Evolutionary conservation across 345 rosid species (phyloP).

Genomic region (Arabidopsis arenosa): DNA sequence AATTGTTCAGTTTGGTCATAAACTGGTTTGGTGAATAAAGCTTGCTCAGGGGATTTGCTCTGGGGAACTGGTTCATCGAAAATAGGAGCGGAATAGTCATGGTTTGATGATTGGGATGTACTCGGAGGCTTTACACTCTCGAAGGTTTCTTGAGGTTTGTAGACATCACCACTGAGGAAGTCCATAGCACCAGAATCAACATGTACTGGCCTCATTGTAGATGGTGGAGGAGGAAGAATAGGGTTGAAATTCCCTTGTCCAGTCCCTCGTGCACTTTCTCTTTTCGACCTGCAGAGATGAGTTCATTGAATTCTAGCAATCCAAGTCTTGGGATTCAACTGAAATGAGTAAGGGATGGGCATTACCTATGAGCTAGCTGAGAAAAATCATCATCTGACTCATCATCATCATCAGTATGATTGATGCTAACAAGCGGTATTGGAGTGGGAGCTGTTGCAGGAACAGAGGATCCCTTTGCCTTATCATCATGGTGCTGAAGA

Average conservation of each 20-base stretch:
- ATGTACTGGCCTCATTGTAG: conserved; percentile 69
- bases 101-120: conserved; percentile 49
- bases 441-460: conserved; percentile 58
- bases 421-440: conserved; percentile 57
- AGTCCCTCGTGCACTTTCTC: conserved; percentile 54
- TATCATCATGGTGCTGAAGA: conserved; percentile 78
- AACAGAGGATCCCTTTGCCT: conserved; percentile 61
- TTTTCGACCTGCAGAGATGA: conserved; percentile 62
- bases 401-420: conserved; percentile 74
- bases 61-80: conserved; percentile 40
- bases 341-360: background rate
- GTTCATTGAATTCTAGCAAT: background rate
- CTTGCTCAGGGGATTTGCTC: conserved; percentile 41
- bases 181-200: conserved; percentile 58
- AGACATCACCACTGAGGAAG: conserved; percentile 90
- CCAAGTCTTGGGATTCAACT: conserved; percentile 4
- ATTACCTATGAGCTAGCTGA: conserved; percentile 84
- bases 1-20: conserved; percentile 66
- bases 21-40: conserved; percentile 49
- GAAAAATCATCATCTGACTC: conserved; percentile 90
- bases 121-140: conserved; percentile 45
- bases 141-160: conserved; percentile 60
- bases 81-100: conserved; percentile 35
- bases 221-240: conserved; percentile 86
- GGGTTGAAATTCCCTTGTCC: conserved; percentile 54